Evolutionary conservation across 2,329 filamentous ascomycete genomes (phyloP), one percentile per base, ranked within the genome.

Genomic region (Paecilomyces sp.): DNA sequence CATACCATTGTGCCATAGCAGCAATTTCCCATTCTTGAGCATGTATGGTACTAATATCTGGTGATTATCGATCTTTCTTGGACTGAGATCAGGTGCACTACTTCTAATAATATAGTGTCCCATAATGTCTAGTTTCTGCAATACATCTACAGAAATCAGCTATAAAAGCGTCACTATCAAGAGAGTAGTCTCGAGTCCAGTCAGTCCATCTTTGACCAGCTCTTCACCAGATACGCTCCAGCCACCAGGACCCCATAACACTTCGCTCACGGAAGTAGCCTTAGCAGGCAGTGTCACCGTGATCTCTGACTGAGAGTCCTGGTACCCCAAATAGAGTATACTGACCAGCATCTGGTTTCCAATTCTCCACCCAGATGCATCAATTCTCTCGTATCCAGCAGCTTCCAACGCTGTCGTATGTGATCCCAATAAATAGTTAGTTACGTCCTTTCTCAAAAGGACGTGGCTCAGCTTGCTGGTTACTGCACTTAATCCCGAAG

Each of bases 361-460:
- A 3, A 68, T 57, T 8, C 70, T 67, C 79, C 79, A 82, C 1
- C 70, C 72, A 53, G 74, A 71, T 24, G 70, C 77, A 72, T 82
- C 78, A 3, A 79, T 60, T 24, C 68, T 60, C 6, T 55, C 54
- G 15, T 65, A 64, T 1, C 66, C 68, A 3, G 30, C 54, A 2
- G 72, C 68, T 5, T n/a, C 30, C 57, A 77, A 56, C 18, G 57
- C 28, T 25, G 55, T 61, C 36, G 69, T 69, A 33, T 68, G 63
- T 9, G 72, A 65, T 5, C 70, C 72, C 15, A 81, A 70, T 34
- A 81, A 55, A 54, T 80, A 77, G 2, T 57, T 57, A 4, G 73
- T 69, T 0, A 77, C 70, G 6, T 68, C 63, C 0, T 64, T 30
- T 1, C 50, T 63, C 13, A 75, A 74, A 8, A 82, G 66, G 0